phyloP scores from a whole-genome alignment of 2,329 filamentous ascomycete species.

The Fusarium albosuccineum region DNA sequence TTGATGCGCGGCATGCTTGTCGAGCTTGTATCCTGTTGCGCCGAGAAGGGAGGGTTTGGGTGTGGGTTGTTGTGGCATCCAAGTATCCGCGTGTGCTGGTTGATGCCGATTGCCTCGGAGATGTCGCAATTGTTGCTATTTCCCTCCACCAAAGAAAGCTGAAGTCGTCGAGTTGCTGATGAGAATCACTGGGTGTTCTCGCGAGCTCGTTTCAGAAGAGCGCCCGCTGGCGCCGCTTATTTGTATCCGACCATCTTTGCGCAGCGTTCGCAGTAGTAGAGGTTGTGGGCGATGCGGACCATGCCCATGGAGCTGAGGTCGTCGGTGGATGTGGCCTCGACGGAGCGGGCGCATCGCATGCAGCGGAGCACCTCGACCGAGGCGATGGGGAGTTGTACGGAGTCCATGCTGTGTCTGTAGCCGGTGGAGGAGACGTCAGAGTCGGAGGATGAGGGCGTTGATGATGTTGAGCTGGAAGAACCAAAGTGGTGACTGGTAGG shows the following conservation, averaged over 20 bases:
- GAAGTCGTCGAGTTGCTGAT: constrained; percentile 9
- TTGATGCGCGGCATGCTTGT: constrained; percentile 25
- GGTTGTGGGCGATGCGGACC: constrained; percentile 74
- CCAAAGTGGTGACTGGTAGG: constrained; percentile 40
- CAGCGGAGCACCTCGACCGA: constrained; percentile 73
- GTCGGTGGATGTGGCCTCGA: constrained; percentile 72
- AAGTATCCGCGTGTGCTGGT: constrained; percentile 21
- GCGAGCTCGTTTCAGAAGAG: constrained; percentile 18
- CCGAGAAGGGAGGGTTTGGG: constrained; percentile 13
- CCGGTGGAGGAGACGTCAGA: constrained; percentile 45
- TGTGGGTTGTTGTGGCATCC: constrained; percentile 30
- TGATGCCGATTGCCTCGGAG: constrained; percentile 2
- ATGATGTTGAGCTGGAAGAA: constrained; percentile 41
- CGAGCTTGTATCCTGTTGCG: constrained; percentile 31
- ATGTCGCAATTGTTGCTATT: constrained; percentile 18
- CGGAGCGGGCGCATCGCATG: constrained; percentile 71
- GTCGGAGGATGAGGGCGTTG: constrained; percentile 37
- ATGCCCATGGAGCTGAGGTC: constrained; percentile 70
- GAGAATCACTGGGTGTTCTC: constrained; percentile 2
- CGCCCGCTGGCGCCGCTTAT: constrained; percentile 50
- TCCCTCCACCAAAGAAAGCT: constrained; percentile 27
- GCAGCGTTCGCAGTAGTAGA: constrained; percentile 75
- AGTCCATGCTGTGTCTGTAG: constrained; percentile 64
- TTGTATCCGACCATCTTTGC: constrained; percentile 74
- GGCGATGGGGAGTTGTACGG: constrained; percentile 59